Evolutionary conservation across 2,329 filamentous ascomycete genomes (phyloP), one percentile per base, ranked within the genome.

Genomic region (Fusarium phyllophilum): DNA sequence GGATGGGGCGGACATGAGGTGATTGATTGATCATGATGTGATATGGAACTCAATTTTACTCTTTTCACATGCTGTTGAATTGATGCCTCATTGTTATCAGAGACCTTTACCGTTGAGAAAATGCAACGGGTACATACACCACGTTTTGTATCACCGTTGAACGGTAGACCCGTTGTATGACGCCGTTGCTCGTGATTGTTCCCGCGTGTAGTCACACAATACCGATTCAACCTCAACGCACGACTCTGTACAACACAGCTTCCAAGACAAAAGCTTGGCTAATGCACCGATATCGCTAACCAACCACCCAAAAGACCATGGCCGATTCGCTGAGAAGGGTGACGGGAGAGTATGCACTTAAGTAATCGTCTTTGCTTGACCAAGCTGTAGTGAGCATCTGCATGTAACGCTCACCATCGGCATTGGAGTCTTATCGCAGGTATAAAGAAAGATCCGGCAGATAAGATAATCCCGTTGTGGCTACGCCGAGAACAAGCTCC

Each of bases 1-100:
- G 6, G 42, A 45, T 33, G 62, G 41, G 38, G 36, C 33, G 65
- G 61, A 72, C 26, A 48, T 60, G 54, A 68, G 69, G 68, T 51
- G 55, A 66, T 52, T 26, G 26, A 60, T 48, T 51, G 38, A 60
- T 66, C 44, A 51, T 42, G 36, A 36, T 64, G n/a, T 31, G 54
- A 17, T n/a, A n/a, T n/a, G n/a, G n/a, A n/a, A n/a, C n/a, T n/a
- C 20, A 34, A 20, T 12, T 51, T 20, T 11, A 10, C 18, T 34
- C 48, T 51, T 14, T 51, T 34, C 31, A 20, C 17, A 24, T n/a
- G 17, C 31, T 15, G 8, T 33, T 24, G 46, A 49, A 33, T 24
- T 24, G 17, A 22, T 18, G 31, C 29, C 12, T 34, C 17, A 5
- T 18, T 51, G 7, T 49, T 14, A 13, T 10, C 7, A 18, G 5